phyloP scores from a whole-genome alignment of 495 filamentous ascomycete genomes.

The Penicillium ochrochloron region DNA sequence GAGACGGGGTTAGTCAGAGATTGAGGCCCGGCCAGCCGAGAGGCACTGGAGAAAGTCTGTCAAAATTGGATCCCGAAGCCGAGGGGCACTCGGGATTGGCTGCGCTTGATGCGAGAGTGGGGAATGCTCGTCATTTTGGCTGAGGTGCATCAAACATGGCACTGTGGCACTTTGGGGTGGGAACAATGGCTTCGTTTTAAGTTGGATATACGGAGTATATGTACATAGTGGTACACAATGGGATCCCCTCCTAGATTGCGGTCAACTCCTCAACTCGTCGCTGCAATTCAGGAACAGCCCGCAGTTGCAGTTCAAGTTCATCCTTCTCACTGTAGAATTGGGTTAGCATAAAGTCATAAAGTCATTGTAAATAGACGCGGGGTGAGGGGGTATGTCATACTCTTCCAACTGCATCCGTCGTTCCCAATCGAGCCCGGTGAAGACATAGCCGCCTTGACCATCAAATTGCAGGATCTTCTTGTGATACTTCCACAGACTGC shows the following conservation, averaged over 20 bases:
- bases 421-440: constrained; percentile 90
- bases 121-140: constrained; percentile 13
- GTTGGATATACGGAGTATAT: neutral
- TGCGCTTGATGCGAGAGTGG: constrained; percentile 9
- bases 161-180: too few relatives aligned
- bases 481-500: constrained; percentile 97
- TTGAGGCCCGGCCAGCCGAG: constrained; percentile 17
- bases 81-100: constrained; percentile 8
- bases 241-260: constrained; percentile 17
- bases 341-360: constrained; percentile 15
- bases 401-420: constrained; percentile 84
- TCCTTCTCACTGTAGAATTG: constrained; percentile 74
- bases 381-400: constrained; percentile 46
- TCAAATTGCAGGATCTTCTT: constrained; percentile 94
- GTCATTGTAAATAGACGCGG: neutral
- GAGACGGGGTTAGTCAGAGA: neutral
- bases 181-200: neutral
- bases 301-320: constrained; percentile 82
- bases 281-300: constrained; percentile 86
- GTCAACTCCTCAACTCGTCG: constrained; percentile 78
- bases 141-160: neutral
- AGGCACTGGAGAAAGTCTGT: neutral
- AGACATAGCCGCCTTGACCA: constrained; percentile 88
- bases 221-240: neutral
- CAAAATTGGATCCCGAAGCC: constrained; percentile 17